Conservation (phyloP, 2,329 filamentous ascomycete genomes). For the Chrysoporthe puriensis region DNA sequence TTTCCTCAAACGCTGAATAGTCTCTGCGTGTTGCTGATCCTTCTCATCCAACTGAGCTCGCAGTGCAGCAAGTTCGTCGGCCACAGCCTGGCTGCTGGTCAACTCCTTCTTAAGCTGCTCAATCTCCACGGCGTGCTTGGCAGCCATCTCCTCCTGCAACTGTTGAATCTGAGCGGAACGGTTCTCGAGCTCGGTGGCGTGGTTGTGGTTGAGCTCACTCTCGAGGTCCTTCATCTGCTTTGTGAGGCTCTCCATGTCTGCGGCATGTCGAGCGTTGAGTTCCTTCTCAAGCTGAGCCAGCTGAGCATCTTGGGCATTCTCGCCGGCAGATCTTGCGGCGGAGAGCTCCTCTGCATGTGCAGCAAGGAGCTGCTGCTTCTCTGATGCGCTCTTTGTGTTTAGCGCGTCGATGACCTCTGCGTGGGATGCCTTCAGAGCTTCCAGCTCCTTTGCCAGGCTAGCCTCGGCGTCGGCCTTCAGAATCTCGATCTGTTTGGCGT, state of each 20-base stretch:
- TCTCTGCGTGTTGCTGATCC: slow-evolving; percentile 39
- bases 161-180: slow-evolving; percentile 24
- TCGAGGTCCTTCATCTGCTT: slow-evolving; percentile 28
- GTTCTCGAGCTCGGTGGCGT: slow-evolving; percentile 37
- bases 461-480: slow-evolving; percentile 48
- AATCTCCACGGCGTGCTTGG: slow-evolving; percentile 41
- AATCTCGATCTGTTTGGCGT: slow-evolving; percentile 53
- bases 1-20: slow-evolving; percentile 46
- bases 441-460: slow-evolving; percentile 45
- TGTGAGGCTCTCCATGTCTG: slow-evolving; percentile 15
- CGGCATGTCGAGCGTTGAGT: slow-evolving; percentile 29
- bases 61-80: slow-evolving; percentile 37
- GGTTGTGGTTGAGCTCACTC: slow-evolving; percentile 33
- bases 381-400: slow-evolving; percentile 44
- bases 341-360: slow-evolving; percentile 39
- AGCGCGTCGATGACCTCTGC: slow-evolving; percentile 47
- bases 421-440: slow-evolving; percentile 49
- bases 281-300: slow-evolving; percentile 35
- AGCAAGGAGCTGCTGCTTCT: slow-evolving; percentile 44
- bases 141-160: slow-evolving; percentile 21
- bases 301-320: slow-evolving; percentile 34
- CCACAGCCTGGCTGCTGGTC: slow-evolving; percentile 37
- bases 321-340: slow-evolving; percentile 34
- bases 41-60: slow-evolving; percentile 40
- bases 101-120: slow-evolving; percentile 43